Evolutionary conservation across 495 filamentous ascomycete genomes (phyloP), one percentile per base, ranked within the genome.

Genomic region (Hypoxylon intermedium): DNA sequence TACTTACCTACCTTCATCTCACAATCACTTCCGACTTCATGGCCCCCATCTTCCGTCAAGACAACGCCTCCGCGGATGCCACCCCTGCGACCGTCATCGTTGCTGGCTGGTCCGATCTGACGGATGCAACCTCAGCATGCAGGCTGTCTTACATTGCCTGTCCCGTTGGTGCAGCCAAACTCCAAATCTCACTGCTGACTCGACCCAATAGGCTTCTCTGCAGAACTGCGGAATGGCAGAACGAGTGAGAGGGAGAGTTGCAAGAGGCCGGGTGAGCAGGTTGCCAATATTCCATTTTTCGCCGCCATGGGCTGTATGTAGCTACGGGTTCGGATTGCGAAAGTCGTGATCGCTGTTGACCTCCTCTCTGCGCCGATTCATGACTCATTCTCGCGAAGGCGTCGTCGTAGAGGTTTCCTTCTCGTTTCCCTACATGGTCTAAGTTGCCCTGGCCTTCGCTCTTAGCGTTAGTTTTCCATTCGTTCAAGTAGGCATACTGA

Each of bases 141-240:
- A 59, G 51, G 55, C 61, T 55, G 50, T 65, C 61, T 65, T 48
- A 65, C 61, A 56, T 62, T 51, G 40, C 52, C 45, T 31, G 26
- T 5, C 4, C 20, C 24, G 46, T 36, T 36, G 31, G 33, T 65
- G 45, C 44, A 11, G 59, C 50, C 50, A 40, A 41, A 13, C 61
- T 48, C 61, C 61, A 55, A 65, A 65, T 65, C 54, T 59, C 54
- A 54, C 55, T 26, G 42, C 34, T 40, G 53, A 43, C 37, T 26
- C 36, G 48, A 34, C 16, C 60, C 60, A 64, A 64, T 64, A 23
- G 37, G 44, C 49, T 64, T 54, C 49, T 9, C 13, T 43, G 30
- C 26, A 38, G 23, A 26, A 4, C 4, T 26, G 24, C 24, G 24
- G 24, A 26, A n/a, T n/a, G n/a, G n/a, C n/a, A n/a, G n/a, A 36